Evolutionary conservation across 2,329 filamentous ascomycete species (phyloP).

Genomic region (Trichoderma sp.): DNA sequence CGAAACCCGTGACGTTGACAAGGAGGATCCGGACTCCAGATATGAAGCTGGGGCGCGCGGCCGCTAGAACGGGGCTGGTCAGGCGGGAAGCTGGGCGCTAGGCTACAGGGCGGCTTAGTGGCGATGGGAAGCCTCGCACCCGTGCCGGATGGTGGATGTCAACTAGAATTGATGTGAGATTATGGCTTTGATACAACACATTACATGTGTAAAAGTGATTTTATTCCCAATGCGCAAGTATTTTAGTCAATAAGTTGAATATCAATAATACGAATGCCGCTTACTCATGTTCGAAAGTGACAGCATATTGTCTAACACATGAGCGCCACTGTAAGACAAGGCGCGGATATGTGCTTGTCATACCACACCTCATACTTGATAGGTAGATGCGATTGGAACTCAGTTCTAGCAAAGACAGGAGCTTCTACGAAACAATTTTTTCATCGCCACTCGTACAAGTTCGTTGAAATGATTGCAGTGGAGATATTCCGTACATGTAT

Average conservation of each 20-base stretch:
- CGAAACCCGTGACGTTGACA: conserved; percentile 8
- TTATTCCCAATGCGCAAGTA: background rate
- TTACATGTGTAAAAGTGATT: background rate
- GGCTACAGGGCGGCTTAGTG: conserved; percentile 23
- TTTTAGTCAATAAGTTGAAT: background rate
- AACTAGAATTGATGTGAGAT: background rate
- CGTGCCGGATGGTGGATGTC: background rate
- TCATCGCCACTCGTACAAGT: background rate
- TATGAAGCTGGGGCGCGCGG: conserved; percentile 2
- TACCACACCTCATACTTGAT: background rate
- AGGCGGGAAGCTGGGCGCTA: conserved; percentile 9
- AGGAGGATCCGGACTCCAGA: conserved; percentile 2
- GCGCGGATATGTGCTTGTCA: conserved; percentile 1
- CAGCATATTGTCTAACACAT: conserved; percentile 24
- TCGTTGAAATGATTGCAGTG: background rate
- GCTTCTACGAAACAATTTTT: background rate
- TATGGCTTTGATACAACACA: background rate
- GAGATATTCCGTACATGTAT: background rate
- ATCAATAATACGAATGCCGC: background rate
- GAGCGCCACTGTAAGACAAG: conserved; percentile 17
- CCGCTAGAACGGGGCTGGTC: conserved; percentile 17
- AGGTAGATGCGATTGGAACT: background rate
- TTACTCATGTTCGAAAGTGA: background rate
- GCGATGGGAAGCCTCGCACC: background rate
- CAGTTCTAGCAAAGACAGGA: background rate